Percentiles rank a stretch among this genome's conserved stretches.
Evolutionary conservation across 208 protist genomes (phyloP).

Genomic region (Leishmania arabica): DNA sequence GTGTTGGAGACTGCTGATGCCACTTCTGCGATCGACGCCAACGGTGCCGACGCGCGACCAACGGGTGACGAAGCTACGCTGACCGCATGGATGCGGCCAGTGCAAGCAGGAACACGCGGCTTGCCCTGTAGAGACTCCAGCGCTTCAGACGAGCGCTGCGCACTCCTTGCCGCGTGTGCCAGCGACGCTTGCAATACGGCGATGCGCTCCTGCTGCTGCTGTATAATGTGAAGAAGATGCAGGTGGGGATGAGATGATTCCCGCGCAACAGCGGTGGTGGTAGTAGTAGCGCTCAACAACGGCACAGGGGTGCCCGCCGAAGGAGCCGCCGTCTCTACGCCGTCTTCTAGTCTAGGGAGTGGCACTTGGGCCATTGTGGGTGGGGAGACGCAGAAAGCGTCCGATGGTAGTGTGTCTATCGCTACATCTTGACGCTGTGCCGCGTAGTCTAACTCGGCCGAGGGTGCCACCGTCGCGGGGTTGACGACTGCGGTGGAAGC

Average conservation of each 20-base stretch:
- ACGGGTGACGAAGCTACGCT: background rate
- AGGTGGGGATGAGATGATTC: background rate
- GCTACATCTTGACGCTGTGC: background rate
- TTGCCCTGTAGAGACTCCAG: background rate
- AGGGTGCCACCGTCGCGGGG: background rate
- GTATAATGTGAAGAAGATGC: slow-evolving; percentile 18
- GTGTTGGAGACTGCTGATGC: background rate
- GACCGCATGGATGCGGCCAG: background rate
- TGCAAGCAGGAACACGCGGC: background rate
- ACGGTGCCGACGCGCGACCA: background rate
- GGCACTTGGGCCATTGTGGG: background rate
- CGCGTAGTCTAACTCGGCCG: background rate
- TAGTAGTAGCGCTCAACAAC: background rate
- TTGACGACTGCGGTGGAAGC: background rate
- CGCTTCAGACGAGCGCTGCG: background rate
- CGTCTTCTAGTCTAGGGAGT: background rate
- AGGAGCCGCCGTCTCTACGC: background rate
- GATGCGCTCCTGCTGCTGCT: slow-evolving; percentile 33
- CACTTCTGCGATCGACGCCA: background rate
- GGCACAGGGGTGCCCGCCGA: background rate
- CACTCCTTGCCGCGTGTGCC: background rate
- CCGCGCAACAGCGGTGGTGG: background rate
- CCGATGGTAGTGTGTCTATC: background rate
- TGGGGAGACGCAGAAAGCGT: background rate
- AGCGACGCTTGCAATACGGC: slow-evolving; percentile 21